Percentiles rank a stretch among this genome's conserved stretches.
These are phyloP conservation scores for Pestalotiopsis sp. DNA, from an alignment of 2,329 filamentous ascomycete species.

Conservation along the genomic window DNA sequence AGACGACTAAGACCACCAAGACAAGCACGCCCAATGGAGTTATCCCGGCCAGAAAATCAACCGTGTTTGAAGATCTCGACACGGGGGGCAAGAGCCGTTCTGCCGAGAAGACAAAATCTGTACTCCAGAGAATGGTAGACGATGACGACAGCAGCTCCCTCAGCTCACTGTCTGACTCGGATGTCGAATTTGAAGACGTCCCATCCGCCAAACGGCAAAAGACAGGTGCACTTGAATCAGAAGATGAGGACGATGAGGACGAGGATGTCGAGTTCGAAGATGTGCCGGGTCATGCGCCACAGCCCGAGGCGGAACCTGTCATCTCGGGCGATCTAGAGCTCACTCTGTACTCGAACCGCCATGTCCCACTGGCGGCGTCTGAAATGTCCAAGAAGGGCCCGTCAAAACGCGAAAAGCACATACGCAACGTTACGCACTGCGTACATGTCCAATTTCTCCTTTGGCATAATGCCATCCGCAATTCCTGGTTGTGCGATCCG, in stretches of 20 bases:
- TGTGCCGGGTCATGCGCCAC: conserved; percentile 43
- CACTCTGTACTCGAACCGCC: conserved; percentile 63
- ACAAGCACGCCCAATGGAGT: conserved; percentile 23
- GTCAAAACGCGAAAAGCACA: conserved; percentile 79
- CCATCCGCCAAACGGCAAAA: conserved; percentile 44
- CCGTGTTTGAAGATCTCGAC: conserved; percentile 65
- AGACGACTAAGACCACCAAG: conserved; percentile 28
- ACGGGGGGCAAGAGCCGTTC: conserved; percentile 47
- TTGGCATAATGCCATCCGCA: conserved; percentile 86
- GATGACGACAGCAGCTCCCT: conserved; percentile 49
- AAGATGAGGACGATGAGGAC: conserved; percentile 43
- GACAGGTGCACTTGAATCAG: conserved; percentile 23
- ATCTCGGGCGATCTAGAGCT: conserved; percentile 73
- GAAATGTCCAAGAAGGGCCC: conserved; percentile 78
- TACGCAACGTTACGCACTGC: conserved; percentile 79
- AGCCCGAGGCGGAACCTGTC: conserved; percentile 45
- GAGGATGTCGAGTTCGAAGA: conserved; percentile 68
- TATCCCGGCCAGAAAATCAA: conserved; percentile 50
- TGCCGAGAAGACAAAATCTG: conserved; percentile 43
- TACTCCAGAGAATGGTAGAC: conserved; percentile 46
- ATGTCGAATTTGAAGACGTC: conserved; percentile 60
- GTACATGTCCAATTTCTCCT: conserved; percentile 87
- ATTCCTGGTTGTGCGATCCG: conserved; percentile 79
- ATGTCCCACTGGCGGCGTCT: conserved; percentile 60
- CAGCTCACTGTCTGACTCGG: conserved; percentile 60